Evolutionary conservation across 129 eudicot species (phyloP), one percentile per base, ranked within the genome.

Genomic region (Helianthus tuberosus): DNA sequence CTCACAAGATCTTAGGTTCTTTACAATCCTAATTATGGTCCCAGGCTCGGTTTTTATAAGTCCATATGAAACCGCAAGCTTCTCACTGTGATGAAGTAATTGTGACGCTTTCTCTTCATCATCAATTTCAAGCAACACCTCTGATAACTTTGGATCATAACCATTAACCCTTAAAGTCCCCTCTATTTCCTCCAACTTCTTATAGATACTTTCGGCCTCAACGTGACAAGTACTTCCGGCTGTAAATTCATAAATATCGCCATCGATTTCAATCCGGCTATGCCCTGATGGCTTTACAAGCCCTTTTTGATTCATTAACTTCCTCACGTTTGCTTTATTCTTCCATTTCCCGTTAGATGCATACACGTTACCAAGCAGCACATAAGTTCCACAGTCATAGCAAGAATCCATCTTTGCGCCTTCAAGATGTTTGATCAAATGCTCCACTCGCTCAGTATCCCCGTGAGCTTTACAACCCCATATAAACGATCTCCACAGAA

Each of bases 61-160:
- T 76, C 83, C 85, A 73, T 77, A 77, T 13, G 77, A 46, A 14
- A 80, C 85, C 11, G 88, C 88, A 46, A 84, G 85, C 44, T 84
- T 84, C 75, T 84, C 88, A 39, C 88, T 84, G 20, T 84, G 88
- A 63, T 84, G 85, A 80, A 80, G 85, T 53, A 84, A 75, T 64
- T 80, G 82, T 39, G 64, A 76, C 1, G 77, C 83, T 81, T 76
- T 84, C 71, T 76, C 85, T 52, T 80, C 88, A 54, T 84, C 80
- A 29, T 84, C 88, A 8, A 84, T 55, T 44, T 80, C 85, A 76
- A 80, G 82, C 48, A 80, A 60, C 36, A 80, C 88, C 29, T 72
- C 82, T 6, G 74, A 51, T 46, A 77, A 49, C 16, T 80, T 81
- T 0, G 82, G 88, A 43, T 76, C 59, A 64, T 84, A 84, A 29